Conservation (phyloP, 2,329 filamentous ascomycete genomes). For the Coniosporium tulheliwenetii region DNA sequence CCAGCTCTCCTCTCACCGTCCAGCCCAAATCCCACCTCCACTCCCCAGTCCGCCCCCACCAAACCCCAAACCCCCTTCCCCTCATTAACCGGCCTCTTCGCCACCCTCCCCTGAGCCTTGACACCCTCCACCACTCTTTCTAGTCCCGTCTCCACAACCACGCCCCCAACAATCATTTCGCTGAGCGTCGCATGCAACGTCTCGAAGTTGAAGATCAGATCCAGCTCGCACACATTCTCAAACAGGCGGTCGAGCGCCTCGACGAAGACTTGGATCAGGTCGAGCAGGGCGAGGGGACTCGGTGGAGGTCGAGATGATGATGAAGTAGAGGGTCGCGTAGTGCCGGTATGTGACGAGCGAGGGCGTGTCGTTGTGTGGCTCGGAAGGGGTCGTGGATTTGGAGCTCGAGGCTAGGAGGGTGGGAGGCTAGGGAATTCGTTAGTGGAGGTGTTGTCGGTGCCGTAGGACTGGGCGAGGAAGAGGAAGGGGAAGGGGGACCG, state of each 20-base stretch:
- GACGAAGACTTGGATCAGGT: constrained; percentile 96
- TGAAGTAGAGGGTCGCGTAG: constrained; percentile 97
- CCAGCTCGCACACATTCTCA: constrained; percentile 95
- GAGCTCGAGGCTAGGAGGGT: constrained; percentile 41
- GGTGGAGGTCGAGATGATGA: constrained; percentile 90
- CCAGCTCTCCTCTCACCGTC: constrained; percentile 10
- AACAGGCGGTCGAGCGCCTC: constrained; percentile 90
- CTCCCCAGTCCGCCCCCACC: constrained; percentile 26
- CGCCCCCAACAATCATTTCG: constrained; percentile 91
- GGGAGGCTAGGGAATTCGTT: constrained; percentile 25
- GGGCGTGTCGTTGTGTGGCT: constrained; percentile 53
- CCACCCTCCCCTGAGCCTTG: constrained; percentile 55
- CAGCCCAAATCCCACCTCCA: constrained; percentile 16
- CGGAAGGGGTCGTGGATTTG: constrained; percentile 22
- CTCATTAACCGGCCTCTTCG: constrained; percentile 66
- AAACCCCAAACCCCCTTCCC: constrained; percentile 15
- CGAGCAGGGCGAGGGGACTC: constrained; percentile 92
- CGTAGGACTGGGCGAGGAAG: constrained; percentile 10
- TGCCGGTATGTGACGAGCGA: constrained; percentile 86
- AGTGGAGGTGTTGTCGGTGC: constrained; percentile 7
- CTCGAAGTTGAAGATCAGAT: constrained; percentile 98
- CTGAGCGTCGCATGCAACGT: constrained; percentile 78
- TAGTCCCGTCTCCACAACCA: constrained; percentile 82
- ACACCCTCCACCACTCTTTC: constrained; percentile 83
- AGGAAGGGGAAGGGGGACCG: too few species aligned